Base-by-base conservation (phyloP, 2,329 filamentous ascomycete genomes). In the Colletotrichum cuscutae region DNA sequence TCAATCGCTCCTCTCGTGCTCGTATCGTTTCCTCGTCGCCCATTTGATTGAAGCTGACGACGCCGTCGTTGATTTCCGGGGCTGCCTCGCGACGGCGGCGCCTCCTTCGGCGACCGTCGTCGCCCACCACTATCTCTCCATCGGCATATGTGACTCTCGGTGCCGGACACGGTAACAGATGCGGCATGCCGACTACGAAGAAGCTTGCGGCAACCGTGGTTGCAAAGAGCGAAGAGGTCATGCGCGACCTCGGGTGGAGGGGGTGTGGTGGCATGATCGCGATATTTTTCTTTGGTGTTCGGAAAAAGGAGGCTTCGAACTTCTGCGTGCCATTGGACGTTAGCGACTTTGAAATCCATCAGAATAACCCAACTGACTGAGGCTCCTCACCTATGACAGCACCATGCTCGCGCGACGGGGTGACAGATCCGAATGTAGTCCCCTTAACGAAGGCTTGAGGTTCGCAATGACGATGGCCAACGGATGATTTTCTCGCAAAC, bases 221-320 rank as follows among this genome's bases (percentile, higher is more conserved):
- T 63, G 95, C 95, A 86, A 99, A 99, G 73, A 99, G 92, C 58
- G 95, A 97, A 69, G 94, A 95, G 78, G 97, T 99, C 86, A 95
- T 94, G 78, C 94, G 92, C 77, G 96, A 98, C 82, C 95, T 92
- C 42, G 97, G 97, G 83, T 99, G 97, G 54, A 99, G 91, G 56
- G 71, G 71, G 84, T 96, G 93, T 74, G 94, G 94, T 79, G 94
- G 92, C 94, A 97, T 97, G 81, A 80, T 84, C 67, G 75, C 68
- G 64, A 24, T 13, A 56, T 68, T 62, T 61, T 57, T 61, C 52
- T 60, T 56, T 26, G 53, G 42, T 49, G 42, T 63, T 67, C 28
- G 62, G 67, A 65, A 65, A 57, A 75, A 65, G 62, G 63, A 64
- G 71, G 53, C 52, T 54, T 9, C 12, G 53, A 30, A 37, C 26